phyloP scores from a whole-genome alignment of 2,329 filamentous ascomycete species.

The Dactylonectria estremocensis region DNA sequence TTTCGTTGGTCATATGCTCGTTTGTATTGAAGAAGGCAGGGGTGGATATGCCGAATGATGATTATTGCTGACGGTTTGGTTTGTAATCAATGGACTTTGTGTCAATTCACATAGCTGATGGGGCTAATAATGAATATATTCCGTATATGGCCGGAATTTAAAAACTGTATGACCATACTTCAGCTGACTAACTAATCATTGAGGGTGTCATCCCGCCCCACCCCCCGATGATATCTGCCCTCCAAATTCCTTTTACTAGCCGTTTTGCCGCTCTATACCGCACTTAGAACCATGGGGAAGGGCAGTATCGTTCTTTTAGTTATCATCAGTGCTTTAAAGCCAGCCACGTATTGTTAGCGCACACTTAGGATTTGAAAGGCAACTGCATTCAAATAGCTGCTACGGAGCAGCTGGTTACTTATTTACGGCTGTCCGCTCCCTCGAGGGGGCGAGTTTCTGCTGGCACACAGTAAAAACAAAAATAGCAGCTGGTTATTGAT shows the following conservation, averaged over 20 bases:
- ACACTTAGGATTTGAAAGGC: slow-evolving; percentile 1
- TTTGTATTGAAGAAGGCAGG: background rate
- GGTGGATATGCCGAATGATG: background rate
- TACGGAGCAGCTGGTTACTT: background rate
- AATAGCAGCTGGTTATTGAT: background rate
- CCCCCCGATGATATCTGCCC: slow-evolving; percentile 2
- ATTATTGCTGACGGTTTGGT: background rate
- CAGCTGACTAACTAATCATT: background rate
- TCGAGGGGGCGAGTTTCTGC: no score
- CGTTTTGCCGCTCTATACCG: background rate
- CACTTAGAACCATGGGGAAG: background rate
- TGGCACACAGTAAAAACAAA: no score
- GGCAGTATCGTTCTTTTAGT: slow-evolving; percentile 2
- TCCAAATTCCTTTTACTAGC: slow-evolving; percentile 3
- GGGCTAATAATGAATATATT: slow-evolving; percentile 3
- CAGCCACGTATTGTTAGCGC: background rate
- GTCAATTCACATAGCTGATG: background rate
- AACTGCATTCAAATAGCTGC: slow-evolving; percentile 3
- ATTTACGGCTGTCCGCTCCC: no score
- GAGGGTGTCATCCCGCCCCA: background rate
- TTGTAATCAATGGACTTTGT: background rate
- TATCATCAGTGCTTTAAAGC: slow-evolving; percentile 4
- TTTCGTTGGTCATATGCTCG: no score
- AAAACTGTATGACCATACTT: background rate
- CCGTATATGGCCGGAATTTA: slow-evolving; percentile 6